Conservation (phyloP, 495 filamentous ascomycete genomes). For the Achaetomiella virescens region DNA sequence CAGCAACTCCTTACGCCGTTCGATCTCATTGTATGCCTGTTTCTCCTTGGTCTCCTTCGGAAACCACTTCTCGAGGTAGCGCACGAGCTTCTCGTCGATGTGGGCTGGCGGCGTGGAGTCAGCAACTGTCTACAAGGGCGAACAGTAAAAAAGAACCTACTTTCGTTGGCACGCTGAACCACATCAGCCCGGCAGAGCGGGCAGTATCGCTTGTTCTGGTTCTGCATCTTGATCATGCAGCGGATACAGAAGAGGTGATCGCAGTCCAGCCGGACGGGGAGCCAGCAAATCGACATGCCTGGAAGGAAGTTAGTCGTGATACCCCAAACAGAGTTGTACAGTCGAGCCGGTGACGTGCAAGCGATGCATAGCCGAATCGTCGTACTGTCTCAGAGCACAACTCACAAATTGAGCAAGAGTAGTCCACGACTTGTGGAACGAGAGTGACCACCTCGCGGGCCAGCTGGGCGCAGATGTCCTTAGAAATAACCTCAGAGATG, state of each 20-base stretch:
- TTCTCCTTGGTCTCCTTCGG: slow-evolving; percentile 63
- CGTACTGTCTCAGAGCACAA: background rate
- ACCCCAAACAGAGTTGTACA: background rate
- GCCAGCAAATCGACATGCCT: slow-evolving; percentile 52
- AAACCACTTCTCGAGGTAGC: slow-evolving; percentile 47
- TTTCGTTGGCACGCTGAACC: slow-evolving; percentile 52
- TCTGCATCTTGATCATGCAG: slow-evolving; percentile 66
- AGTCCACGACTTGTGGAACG: slow-evolving; percentile 67
- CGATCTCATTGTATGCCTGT: slow-evolving; percentile 50
- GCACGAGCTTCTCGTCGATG: slow-evolving; percentile 51
- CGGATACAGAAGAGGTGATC: slow-evolving; percentile 65
- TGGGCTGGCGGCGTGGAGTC: slow-evolving; percentile 37
- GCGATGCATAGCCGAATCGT: background rate
- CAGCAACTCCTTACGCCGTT: slow-evolving; percentile 48
- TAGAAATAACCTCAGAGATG: slow-evolving; percentile 53
- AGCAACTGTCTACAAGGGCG: background rate
- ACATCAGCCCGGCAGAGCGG: slow-evolving; percentile 61
- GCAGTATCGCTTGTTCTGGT: slow-evolving; percentile 50
- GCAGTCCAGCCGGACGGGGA: slow-evolving; percentile 61
- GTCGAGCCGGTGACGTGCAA: too few species aligned
- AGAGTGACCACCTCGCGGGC: slow-evolving; percentile 55
- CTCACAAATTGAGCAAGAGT: slow-evolving; percentile 65
- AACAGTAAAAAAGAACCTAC: slow-evolving; percentile 20
- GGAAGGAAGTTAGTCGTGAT: background rate
- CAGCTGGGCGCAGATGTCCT: slow-evolving; percentile 59